Base-by-base conservation (phyloP, 2,329 filamentous ascomycete species). In the Fusarium transvaalense region DNA sequence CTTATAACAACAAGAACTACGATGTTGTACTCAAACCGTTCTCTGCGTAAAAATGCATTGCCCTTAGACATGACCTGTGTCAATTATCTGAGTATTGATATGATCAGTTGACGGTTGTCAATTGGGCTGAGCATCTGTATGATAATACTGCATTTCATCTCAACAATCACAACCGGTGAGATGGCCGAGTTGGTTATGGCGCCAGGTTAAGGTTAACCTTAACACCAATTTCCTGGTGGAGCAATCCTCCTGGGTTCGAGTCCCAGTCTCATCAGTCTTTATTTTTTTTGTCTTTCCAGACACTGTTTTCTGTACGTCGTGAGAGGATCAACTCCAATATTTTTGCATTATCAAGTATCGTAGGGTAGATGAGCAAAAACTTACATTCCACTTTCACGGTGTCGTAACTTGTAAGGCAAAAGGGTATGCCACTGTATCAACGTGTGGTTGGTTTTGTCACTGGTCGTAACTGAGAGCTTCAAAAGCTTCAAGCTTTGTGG, bases 101-200 rank as follows among this genome's bases (percentile, higher is more conserved):
- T 19, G 9, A 17, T 8, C 34, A 21, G 13, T 5, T 25, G 17
- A n/a, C 12, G 23, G 4, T 5, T 25, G 23, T 25, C 23, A 4
- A 4, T 1, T 10, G 7, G 5, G 6, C n/a, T n/a, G n/a, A n/a
- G 12, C 0, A 35, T 14, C 0, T 38, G 6, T 12, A 13, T 0
- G n/a, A 7, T 9, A 39, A 38, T 31, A 34, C 15, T 0, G 0
- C 2, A 0, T 0, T 0, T 0, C 0, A 0, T 2, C 10, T 5
- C 19, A 68, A 48, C 27, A 25, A 65, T 39, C 10, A 66, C 39
- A 53, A 34, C 51, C 55, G 75, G 75, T 75, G 69, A 77, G 75
- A 77, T 77, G 75, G 75, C 75, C 75, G 75, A 77, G 75, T 76
- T 77, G 75, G 76, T 77, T 76, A 77, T 77, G 75, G 76, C 76